Evolutionary conservation across 805 yeast genomes (phyloP), one percentile per base, ranked within the genome.

Genomic region (Starmerella sp.): DNA sequence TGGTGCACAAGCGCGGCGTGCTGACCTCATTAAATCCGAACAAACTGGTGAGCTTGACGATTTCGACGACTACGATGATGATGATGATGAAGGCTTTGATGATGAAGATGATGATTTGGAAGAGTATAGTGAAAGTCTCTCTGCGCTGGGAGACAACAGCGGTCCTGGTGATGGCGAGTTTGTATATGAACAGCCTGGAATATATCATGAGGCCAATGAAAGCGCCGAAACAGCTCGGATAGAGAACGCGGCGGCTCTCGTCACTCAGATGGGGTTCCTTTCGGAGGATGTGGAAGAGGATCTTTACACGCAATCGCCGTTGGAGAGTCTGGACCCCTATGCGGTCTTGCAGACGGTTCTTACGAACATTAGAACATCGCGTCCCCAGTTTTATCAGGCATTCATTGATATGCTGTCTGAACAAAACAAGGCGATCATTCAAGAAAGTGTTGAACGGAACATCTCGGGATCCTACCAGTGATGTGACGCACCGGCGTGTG

Each of bases 241-340:
- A 10, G 55, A 46, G 22, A 43, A 38, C 9, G 49, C 43, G 22
- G 15, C 43, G 14, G 41, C 48, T 3, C 35, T 47, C 6, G 13
- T 45, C 5, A 35, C 57, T 3, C 52, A 57, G 7, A 57, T 54
- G 44, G 56, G 58, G 6, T 54, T 52, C 35, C 11, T 80, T 9
- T 82, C 80, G 51, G 93, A 84, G 49, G 93, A 85, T 8, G 75
- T 86, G 46, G 81, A 82, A 47, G 97, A 90, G 65, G 96, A 85
- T 65, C 81, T 96, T 9, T 73, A 85, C 65, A 78, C 85, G 30
- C 84, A 82, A 60, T 84, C 91, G 0, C 83, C 95, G 4, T 75
- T 93, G 48, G 97, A 91, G 65, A 72, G 75, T 43, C 70, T 89
- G 50, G 85, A 91, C 65, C 82, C 85, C 3, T 88, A 82, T 68